Evolutionary conservation across 306 rosid species (phyloP).

Genomic region (Castanospermum australe): DNA sequence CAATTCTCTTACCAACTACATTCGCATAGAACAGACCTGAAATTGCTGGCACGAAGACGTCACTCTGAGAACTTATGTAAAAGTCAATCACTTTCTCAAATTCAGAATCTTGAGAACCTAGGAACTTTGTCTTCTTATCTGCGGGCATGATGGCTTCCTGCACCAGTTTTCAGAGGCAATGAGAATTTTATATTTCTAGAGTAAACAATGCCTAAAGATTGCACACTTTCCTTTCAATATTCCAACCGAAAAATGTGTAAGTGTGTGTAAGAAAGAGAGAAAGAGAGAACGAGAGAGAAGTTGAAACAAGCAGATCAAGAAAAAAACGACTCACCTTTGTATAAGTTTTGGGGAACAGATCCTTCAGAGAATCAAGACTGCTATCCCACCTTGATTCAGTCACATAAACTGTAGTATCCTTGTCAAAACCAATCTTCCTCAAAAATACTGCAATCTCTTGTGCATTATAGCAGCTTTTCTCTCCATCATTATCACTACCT

Average conservation of each 20-base stretch:
- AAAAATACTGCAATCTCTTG: conserved; percentile 67
- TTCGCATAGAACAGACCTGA: conserved; percentile 81
- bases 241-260: not conserved
- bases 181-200: not conserved
- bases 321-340: conserved; percentile 51
- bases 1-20: conserved; percentile 82
- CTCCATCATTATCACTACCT: conserved; percentile 46
- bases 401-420: conserved; percentile 74
- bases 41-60: conserved; percentile 76
- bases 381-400: conserved; percentile 76
- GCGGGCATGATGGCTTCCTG: conserved; percentile 81
- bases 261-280: not conserved
- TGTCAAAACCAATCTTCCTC: conserved; percentile 62
- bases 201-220: not conserved
- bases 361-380: conserved; percentile 75
- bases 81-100: conserved; percentile 71
- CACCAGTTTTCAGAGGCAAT: conserved; percentile 25
- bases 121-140: conserved; percentile 62
- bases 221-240: not conserved
- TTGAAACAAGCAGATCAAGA: not conserved
- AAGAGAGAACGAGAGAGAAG: not conserved
- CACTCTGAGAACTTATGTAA: conserved; percentile 62
- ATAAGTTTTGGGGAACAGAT: conserved; percentile 73
- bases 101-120: conserved; percentile 59
- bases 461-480: conserved; percentile 66